Base-by-base conservation (phyloP, 306 rosid genomes). In the Cucumis melo region DNA sequence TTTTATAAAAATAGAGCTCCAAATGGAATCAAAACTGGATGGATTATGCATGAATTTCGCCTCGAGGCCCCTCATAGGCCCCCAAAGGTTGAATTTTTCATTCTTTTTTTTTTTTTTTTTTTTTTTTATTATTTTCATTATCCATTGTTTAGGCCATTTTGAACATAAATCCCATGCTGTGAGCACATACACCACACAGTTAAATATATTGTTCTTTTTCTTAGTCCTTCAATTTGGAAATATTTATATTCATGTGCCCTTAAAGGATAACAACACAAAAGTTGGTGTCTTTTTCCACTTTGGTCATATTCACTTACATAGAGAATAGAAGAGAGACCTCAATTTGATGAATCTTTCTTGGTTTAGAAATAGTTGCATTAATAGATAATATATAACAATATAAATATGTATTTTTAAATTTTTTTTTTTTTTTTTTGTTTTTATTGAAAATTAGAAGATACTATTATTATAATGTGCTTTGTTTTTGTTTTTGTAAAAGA, bases 41-140 rank as follows among this genome's bases (percentile, higher is more conserved):
- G 98, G 98, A 94, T 94, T 73, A 95, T 95, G 99, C 99, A 95
- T 46, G 99, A 95, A 86, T 95, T 92, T 84, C 89, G 99, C 6
- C 80, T 95, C 76, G 99, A 95, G 89, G 89, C 99, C 84, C 98
- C 97, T 84, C 98, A 95, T 74, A 83, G 87, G 93, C 98, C 96
- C 48, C 99, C 99, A 23, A 95, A 94, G 99, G 99, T 94, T 58
- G 2, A 17, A 68, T 39, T 56, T 44, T 78, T 34, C 29, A 6
- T 38, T 27, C 23, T 46, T 48, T 46, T 46, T 3, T 11, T 46
- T 46, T 46, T 2, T 7, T n/a, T n/a, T 38, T 27, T 29, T 46
- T 48, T 46, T 46, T 3, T 11, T 46, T 46, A 11, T 2, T 7
- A 5, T 42, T 42, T 42, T 12, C 12, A 46, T 46, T 46, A 46